Conservation (phyloP, 2,329 filamentous ascomycete species). For the Venturia aucupariae region DNA sequence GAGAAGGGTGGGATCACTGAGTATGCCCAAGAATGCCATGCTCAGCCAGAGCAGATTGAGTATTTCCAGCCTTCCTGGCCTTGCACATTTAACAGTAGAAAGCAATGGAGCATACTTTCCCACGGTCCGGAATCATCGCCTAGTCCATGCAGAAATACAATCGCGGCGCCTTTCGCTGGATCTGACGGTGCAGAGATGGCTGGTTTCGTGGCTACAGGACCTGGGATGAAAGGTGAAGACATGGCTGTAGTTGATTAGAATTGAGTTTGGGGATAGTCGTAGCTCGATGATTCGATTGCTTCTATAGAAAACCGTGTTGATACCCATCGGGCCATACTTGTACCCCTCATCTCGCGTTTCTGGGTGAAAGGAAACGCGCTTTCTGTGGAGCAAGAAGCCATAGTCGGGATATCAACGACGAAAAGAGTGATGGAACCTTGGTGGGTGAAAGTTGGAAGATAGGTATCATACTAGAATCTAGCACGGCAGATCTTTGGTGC, state of each 20-base stretch:
- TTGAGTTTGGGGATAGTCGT: background rate
- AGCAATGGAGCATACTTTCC: constrained; percentile 29
- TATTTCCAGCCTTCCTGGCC: no score
- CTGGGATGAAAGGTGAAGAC: constrained; percentile 3
- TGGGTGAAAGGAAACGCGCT: constrained; percentile 3
- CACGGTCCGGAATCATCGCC: constrained; percentile 38
- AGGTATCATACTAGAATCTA: no score
- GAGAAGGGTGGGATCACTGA: no score
- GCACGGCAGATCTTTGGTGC: background rate
- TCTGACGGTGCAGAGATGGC: constrained; percentile 27
- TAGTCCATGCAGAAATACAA: constrained; percentile 39
- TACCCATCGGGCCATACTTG: background rate
- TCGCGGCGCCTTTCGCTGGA: constrained; percentile 31
- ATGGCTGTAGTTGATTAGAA: background rate
- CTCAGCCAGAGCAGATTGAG: no score
- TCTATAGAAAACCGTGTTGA: background rate
- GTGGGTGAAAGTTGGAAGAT: no score
- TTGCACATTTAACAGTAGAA: no score
- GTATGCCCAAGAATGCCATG: no score
- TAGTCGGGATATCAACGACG: background rate
- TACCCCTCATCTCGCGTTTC: background rate
- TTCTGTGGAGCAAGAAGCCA: background rate
- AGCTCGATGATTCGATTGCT: background rate
- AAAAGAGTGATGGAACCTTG: no score
- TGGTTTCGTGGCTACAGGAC: constrained; percentile 28